Conservation (phyloP, 2,329 filamentous ascomycete species). For the Acrocalymma vagum region DNA sequence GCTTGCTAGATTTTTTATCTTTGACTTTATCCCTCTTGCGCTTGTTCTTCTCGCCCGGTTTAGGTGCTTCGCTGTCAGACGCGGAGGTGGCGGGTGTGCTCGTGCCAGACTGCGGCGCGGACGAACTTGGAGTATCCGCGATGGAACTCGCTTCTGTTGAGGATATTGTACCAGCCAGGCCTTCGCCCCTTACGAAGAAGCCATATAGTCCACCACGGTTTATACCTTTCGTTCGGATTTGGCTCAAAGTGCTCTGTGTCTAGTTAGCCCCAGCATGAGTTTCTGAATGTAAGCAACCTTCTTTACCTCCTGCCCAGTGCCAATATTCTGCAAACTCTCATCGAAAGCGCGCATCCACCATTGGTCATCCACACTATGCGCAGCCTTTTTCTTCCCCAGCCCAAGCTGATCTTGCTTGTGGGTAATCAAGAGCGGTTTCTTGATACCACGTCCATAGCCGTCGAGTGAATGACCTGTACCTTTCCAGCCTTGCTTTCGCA, state of each 20-base stretch:
- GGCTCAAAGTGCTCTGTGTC: slow-evolving; percentile 63
- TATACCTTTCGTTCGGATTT: slow-evolving; percentile 56
- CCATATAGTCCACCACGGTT: slow-evolving; percentile 73
- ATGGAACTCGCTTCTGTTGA: slow-evolving; percentile 31
- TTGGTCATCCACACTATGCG: slow-evolving; percentile 72
- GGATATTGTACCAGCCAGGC: slow-evolving; percentile 75
- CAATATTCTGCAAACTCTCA: slow-evolving; percentile 78
- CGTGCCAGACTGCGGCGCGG: slow-evolving; percentile 21
- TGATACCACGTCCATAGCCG: slow-evolving; percentile 76
- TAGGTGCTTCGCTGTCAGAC: slow-evolving; percentile 27
- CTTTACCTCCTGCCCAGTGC: slow-evolving; percentile 38
- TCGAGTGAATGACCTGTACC: slow-evolving; percentile 90
- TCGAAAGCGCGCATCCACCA: slow-evolving; percentile 99
- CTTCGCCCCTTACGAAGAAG: slow-evolving; percentile 84
- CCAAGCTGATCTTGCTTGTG: slow-evolving; percentile 84
- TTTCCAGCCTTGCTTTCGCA: slow-evolving; percentile 88
- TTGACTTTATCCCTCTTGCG: slow-evolving; percentile 31
- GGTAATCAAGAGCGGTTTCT: slow-evolving; percentile 82
- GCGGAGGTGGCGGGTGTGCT: slow-evolving; percentile 41
- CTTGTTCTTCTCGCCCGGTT: slow-evolving; percentile 30
- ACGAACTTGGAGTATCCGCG: slow-evolving; percentile 17
- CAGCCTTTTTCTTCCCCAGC: slow-evolving; percentile 75
- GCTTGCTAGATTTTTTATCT: slow-evolving; percentile 16
- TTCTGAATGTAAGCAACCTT: not conserved
- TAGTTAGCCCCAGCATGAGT: slow-evolving; percentile 37